These are phyloP conservation scores for Meripilus lineatus DNA, from an alignment of 1,284 basidiomycete genomes.

Conservation along the genomic window DNA sequence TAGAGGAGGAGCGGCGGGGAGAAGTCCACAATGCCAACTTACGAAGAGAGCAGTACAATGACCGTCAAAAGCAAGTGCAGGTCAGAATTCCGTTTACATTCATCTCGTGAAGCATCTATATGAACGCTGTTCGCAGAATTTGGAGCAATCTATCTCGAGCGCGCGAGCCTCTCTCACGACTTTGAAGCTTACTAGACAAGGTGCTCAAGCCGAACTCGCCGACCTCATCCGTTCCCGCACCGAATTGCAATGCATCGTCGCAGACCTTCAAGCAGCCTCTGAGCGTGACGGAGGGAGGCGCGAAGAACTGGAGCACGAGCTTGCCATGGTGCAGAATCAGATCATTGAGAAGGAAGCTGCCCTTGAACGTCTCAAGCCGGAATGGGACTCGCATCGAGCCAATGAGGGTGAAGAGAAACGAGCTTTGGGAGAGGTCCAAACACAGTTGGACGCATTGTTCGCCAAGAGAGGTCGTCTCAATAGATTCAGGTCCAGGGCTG, in stretches of 20 bases:
- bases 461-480: constrained; percentile 85
- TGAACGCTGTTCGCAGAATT: constrained; percentile 37
- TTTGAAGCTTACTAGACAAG: constrained; percentile 61
- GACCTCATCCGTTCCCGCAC: constrained; percentile 77
- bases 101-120: constrained; percentile 1
- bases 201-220: constrained; percentile 71
- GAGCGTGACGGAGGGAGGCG: constrained; percentile 59
- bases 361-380: constrained; percentile 59
- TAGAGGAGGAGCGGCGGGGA: constrained; percentile 77
- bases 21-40: constrained; percentile 85
- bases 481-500: constrained; percentile 79
- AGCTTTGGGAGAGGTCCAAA: constrained; percentile 68
- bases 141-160: constrained; percentile 73
- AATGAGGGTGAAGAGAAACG: constrained; percentile 66
- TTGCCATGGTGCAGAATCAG: constrained; percentile 53
- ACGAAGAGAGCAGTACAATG: constrained; percentile 76
- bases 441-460: constrained; percentile 69
- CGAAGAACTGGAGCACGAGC: constrained; percentile 62
- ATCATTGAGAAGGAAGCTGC: constrained; percentile 62
- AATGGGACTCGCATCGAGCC: constrained; percentile 55
- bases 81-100: constrained; percentile 35
- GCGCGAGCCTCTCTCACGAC: constrained; percentile 71
- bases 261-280: constrained; percentile 69
- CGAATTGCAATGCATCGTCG: constrained; percentile 80
- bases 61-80: constrained; percentile 79